phyloP scores from a whole-genome alignment of 2,329 filamentous ascomycete genomes.

The Paracamarosporium sp. region DNA sequence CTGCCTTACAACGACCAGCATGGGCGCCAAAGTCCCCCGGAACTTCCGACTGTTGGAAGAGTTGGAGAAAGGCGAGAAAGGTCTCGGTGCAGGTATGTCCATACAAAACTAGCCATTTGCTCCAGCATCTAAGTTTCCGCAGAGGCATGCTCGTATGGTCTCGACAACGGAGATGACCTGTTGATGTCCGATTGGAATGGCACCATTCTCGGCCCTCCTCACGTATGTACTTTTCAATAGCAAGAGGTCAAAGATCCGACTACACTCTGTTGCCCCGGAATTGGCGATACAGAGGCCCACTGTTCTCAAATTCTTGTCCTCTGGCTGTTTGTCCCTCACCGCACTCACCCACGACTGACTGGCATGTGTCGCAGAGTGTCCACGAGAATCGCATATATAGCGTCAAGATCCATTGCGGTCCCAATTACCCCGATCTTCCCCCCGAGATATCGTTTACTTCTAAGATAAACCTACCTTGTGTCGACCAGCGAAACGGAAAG shows the following conservation, averaged over 20 bases:
- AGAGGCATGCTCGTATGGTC: constrained; percentile 97
- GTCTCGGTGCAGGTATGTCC: constrained; percentile 78
- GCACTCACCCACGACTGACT: constrained; percentile 18
- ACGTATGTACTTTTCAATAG: constrained; percentile 66
- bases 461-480: constrained; percentile 95
- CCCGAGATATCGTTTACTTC: constrained; percentile 92
- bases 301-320: background rate
- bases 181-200: constrained; percentile 99
- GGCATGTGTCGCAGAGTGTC: constrained; percentile 68
- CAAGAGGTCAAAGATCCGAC: too few relatives aligned
- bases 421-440: constrained; percentile 85
- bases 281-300: background rate
- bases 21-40: constrained; percentile 81
- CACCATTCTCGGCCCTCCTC: constrained; percentile 94
- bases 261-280: background rate
- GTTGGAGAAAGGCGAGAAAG: constrained; percentile 99
- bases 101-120: background rate
- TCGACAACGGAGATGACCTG: constrained; percentile 91
- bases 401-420: constrained; percentile 93
- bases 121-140: constrained; percentile 15
- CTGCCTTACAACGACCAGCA: constrained; percentile 38
- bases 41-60: constrained; percentile 98
- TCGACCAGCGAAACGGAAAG: constrained; percentile 79
- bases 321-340: constrained; percentile 17
- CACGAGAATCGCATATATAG: constrained; percentile 99